These are phyloP conservation scores for Tuber brumale DNA, from an alignment of 495 filamentous ascomycete genomes.

Conservation along the genomic window DNA sequence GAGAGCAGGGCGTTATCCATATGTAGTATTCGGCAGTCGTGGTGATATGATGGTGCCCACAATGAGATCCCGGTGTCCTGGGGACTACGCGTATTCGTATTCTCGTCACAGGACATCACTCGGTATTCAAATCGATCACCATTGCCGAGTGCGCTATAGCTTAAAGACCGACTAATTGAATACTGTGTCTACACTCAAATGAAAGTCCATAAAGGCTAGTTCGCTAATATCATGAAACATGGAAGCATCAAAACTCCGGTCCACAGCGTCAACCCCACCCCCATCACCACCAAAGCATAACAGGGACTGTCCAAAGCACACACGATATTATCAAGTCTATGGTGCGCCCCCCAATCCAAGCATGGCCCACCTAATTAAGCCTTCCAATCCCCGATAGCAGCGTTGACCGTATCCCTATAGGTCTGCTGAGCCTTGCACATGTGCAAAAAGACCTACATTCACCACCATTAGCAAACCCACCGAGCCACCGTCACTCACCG, in stretches of 20 bases:
- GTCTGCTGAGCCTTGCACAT: conserved; percentile 67
- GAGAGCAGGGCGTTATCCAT: background rate
- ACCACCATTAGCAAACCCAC: conserved; percentile 39
- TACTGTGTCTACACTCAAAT: background rate
- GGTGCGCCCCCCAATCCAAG: background rate
- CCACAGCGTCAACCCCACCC: background rate
- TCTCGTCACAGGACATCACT: background rate
- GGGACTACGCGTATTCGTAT: background rate
- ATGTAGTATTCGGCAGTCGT: background rate
- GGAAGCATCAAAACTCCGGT: background rate
- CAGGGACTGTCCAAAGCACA: background rate
- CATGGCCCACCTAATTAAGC: background rate
- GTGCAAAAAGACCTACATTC: conserved; percentile 57
- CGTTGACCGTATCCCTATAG: conserved; percentile 63
- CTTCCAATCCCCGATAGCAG: conserved; percentile 51
- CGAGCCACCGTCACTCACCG: background rate
- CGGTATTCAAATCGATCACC: background rate
- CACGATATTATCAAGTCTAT: background rate
- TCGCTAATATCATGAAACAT: background rate
- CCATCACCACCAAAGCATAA: background rate
- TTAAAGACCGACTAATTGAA: background rate
- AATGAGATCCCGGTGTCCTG: background rate
- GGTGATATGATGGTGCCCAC: background rate
- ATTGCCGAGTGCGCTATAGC: background rate
- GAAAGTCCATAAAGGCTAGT: background rate